These are phyloP conservation scores for Paraphysoderma sedebokerense DNA, from an alignment of 371 early-diverging fungal genomes.

Conservation along the genomic window DNA sequence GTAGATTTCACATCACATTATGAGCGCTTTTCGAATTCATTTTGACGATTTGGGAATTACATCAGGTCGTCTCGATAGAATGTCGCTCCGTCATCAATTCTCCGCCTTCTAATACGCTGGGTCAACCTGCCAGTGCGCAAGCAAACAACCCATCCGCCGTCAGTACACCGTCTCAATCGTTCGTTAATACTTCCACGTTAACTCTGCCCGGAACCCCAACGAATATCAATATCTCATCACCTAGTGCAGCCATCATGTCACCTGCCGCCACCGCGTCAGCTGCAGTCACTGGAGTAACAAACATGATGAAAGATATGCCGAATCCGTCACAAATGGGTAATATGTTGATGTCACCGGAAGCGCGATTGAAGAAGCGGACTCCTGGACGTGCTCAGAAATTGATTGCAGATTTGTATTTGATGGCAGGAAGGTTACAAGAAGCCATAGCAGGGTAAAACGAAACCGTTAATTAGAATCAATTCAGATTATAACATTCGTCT, in stretches of 20 bases:
- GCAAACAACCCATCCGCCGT: slow-evolving; percentile 3
- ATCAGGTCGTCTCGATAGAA: slow-evolving; percentile 15
- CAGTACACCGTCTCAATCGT: slow-evolving; percentile 18
- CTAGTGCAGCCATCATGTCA: slow-evolving; percentile 6
- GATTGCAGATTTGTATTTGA: slow-evolving; percentile 52
- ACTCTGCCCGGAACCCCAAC: no score
- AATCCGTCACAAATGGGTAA: neutral
- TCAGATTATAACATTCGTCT: neutral
- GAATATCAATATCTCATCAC: no score
- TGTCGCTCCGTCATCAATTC: slow-evolving; percentile 11
- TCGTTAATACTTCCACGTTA: no score
- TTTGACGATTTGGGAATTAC: slow-evolving; percentile 9
- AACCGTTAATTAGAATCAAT: no score
- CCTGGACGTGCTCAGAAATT: slow-evolving; percentile 59
- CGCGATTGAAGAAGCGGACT: slow-evolving; percentile 31
- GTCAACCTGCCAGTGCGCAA: slow-evolving; percentile 10
- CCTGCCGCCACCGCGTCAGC: slow-evolving; percentile 10
- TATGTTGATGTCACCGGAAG: slow-evolving; percentile 5
- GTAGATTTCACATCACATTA: neutral
- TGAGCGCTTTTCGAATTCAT: neutral
- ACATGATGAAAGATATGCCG: slow-evolving; percentile 8
- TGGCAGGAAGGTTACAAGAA: slow-evolving; percentile 56
- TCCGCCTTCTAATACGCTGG: slow-evolving; percentile 3
- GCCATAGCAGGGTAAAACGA: slow-evolving; percentile 37
- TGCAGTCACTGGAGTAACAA: slow-evolving; percentile 11